Base-by-base conservation (phyloP, 1,139 yeast species). In the Yamadazyma sp. region DNA sequence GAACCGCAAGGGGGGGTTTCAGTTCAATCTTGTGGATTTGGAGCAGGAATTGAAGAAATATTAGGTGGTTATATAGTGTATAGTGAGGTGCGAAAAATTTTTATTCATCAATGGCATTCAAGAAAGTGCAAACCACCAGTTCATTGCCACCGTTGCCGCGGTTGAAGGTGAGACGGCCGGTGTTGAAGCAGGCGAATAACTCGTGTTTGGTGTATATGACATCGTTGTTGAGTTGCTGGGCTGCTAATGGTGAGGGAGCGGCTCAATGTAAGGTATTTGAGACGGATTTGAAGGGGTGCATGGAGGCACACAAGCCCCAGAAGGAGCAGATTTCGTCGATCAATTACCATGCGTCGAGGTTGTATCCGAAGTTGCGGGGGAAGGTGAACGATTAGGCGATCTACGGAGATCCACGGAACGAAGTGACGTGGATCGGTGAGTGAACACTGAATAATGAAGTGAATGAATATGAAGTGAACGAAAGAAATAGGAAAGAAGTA, bases 171-270 rank as follows among this genome's bases (percentile, higher is more conserved):
- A 82, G 85, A 59, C 80, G 78, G 47, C 81, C 86, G 22, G 70
- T 74, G 25, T 64, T 70, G 44, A 74, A 70, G 47, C 80, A 76
- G 58, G 70, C 69, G 62, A 80, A 64, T 61, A 81, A 86, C 49
- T 82, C 86, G 45, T 89, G 97, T 59, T 64, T 81, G 45, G 88
- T 86, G 40, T 69, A 85, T 47, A 86, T 90, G 92, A 82, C 94
- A 6, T 83, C 87, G 33, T 72, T 90, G 61, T 71, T 90, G 52
- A 87, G 86, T 70, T 90, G 97, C 64, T 90, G 97, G 97, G 95
- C 97, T 4, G 86, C 96, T 23, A 86, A 88, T 64, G 92, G 95
- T 36, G 95, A 88, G 61, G 92, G 92, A 42, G 72, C 84, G 16
- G 65, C 73, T 10, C 73, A 67, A 33, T 90, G 97, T 64, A 67